Conservation (phyloP, 1,284 basidiomycete genomes). For the Puccinia horiana region DNA sequence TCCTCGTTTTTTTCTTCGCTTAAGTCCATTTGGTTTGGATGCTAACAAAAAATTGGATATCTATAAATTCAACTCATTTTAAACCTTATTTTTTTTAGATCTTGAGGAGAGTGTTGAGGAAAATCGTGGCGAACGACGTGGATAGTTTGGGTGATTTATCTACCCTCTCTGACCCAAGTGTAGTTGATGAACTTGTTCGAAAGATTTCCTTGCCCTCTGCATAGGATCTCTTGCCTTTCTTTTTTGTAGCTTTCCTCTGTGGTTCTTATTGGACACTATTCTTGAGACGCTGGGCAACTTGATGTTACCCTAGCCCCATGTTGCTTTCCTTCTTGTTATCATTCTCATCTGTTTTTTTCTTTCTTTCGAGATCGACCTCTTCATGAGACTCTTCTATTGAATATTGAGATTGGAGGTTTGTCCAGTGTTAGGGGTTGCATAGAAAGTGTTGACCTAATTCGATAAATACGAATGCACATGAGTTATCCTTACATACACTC, state of each 20-base stretch:
- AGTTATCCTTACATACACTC: too few relatives aligned
- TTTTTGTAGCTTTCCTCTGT: background rate
- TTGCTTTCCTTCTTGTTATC: too few relatives aligned
- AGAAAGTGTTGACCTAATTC: too few relatives aligned
- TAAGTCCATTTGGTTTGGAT: background rate
- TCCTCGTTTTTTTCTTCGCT: background rate
- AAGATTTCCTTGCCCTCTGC: background rate
- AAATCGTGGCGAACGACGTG: slow-evolving; percentile 88
- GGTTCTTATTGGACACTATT: background rate
- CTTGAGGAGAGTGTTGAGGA: slow-evolving; percentile 90
- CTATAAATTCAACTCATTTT: too few relatives aligned
- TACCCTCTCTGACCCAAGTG: slow-evolving; percentile 72
- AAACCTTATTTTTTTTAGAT: slow-evolving; percentile 63
- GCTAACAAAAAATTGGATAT: too few relatives aligned
- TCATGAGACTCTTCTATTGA: too few relatives aligned
- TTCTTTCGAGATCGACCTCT: too few relatives aligned
- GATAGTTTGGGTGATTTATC: slow-evolving; percentile 86
- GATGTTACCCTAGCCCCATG: too few relatives aligned
- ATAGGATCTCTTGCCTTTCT: background rate
- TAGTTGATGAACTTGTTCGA: slow-evolving; percentile 54
- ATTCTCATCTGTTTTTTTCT: too few relatives aligned
- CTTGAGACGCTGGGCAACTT: background rate
- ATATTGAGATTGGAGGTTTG: too few relatives aligned
- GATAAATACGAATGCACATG: too few relatives aligned
- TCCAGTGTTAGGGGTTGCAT: too few relatives aligned